These are phyloP conservation scores for Paramecium caudatum DNA, from an alignment of 73 alveolate species.

Conservation along the genomic window DNA sequence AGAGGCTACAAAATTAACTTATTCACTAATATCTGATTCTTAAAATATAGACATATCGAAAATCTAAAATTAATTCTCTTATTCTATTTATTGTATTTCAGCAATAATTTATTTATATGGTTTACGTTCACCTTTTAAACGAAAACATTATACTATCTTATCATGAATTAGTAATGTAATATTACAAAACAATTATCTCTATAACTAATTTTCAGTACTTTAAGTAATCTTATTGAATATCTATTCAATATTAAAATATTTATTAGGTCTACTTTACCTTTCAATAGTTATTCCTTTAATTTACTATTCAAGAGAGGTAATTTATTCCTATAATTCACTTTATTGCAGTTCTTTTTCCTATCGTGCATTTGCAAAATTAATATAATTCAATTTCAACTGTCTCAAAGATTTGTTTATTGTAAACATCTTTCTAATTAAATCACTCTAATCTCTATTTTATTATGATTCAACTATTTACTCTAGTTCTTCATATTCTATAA, in stretches of 20 bases:
- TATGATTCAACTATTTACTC: neutral
- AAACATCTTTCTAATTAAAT: neutral
- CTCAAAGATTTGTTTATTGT: neutral
- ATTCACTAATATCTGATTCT: neutral
- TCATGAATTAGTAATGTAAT: neutral
- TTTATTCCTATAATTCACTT: neutral
- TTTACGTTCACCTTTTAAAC: neutral
- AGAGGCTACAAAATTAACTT: neutral
- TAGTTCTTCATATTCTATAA: constrained; percentile 20
- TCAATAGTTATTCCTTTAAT: neutral
- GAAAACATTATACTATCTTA: neutral
- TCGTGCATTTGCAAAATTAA: neutral
- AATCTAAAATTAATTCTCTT: neutral
- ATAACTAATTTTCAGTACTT: no score
- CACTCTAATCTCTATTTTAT: neutral
- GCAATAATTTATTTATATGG: neutral
- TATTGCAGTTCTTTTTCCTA: constrained; percentile 1
- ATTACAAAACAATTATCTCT: neutral
- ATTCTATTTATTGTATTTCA: neutral
- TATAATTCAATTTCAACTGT: neutral
- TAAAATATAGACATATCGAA: neutral
- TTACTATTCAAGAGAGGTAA: neutral
- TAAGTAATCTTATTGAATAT: no score
- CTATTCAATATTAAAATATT: no score
- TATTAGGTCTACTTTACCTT: no score